A percentile compares a stretch with the other conserved stretches of the same genome.
phyloP scores from a whole-genome alignment of 805 yeast species.

The Nakazawaea ishiwadae region DNA sequence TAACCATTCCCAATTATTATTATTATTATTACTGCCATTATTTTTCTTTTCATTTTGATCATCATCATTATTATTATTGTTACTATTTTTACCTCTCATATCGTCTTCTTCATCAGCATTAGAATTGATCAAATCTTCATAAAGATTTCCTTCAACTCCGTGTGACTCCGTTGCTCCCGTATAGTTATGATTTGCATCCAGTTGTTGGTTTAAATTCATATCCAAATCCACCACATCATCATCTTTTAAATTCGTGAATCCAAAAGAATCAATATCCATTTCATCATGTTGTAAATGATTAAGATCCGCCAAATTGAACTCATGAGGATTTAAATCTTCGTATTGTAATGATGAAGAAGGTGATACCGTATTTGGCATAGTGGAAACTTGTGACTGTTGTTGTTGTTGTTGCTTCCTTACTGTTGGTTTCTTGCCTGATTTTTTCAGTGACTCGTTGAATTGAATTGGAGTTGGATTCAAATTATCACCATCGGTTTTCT shows the following conservation, averaged over 20 bases:
- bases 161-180: too few species aligned
- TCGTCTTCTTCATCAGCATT: slow-evolving; percentile 5
- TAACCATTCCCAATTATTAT: slow-evolving; percentile 41
- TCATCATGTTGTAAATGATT: background rate
- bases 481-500: slow-evolving; percentile 42
- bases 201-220: too few species aligned
- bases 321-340: background rate
- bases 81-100: slow-evolving; percentile 7
- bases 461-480: slow-evolving; percentile 39
- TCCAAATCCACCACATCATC: slow-evolving; percentile 1
- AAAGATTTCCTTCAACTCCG: background rate
- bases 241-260: slow-evolving; percentile 5
- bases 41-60: slow-evolving; percentile 11
- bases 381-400: background rate
- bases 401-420: slow-evolving; percentile 5
- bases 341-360: background rate
- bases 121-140: slow-evolving; percentile 6
- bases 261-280: slow-evolving; percentile 11
- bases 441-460: slow-evolving; percentile 16
- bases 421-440: slow-evolving; percentile 8
- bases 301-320: background rate
- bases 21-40: slow-evolving; percentile 3
- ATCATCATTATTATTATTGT: slow-evolving; percentile 8
- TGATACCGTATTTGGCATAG: background rate
- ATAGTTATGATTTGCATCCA: too few species aligned